Conservation (phyloP, 257 asterid genomes). For the Scutellaria barbata region DNA sequence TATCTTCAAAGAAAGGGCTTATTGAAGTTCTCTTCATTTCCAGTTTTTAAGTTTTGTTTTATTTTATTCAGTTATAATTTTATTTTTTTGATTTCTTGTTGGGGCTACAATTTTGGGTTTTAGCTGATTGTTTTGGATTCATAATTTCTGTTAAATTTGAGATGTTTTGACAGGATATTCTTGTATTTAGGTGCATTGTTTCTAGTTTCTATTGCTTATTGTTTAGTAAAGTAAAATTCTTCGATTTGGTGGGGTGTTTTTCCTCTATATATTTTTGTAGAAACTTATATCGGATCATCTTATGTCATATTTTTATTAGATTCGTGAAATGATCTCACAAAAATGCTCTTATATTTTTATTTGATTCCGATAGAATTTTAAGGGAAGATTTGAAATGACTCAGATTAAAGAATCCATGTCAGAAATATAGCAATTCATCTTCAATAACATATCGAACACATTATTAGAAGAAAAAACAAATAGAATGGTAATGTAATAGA, state of each 20-base stretch:
- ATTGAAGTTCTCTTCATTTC: conserved; percentile 9
- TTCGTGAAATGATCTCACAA: no score
- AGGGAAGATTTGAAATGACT: no score
- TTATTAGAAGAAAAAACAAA: no score
- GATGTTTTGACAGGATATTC: conserved; percentile 17
- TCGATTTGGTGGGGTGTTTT: not conserved
- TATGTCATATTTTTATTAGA: no score
- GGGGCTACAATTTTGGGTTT: conserved; percentile 23
- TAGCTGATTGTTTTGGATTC: conserved; percentile 25
- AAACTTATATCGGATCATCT: no score
- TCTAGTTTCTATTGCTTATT: not conserved
- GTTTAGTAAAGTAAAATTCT: not conserved
- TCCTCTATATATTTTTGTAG: no score
- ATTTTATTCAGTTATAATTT: not conserved
- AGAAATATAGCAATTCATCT: not conserved
- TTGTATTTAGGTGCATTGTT: not conserved
- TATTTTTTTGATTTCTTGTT: conserved; percentile 6
- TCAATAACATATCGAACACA: not conserved
- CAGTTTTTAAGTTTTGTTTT: not conserved
- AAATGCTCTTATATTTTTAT: not conserved
- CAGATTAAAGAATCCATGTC: not conserved
- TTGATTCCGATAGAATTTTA: not conserved
- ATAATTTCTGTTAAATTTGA: conserved; percentile 25
- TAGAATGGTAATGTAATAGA: no score
- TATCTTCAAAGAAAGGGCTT: conserved; percentile 53